A percentile compares a stretch with the other conserved stretches of the same genome.
These are phyloP conservation scores for Penicillium cinerascens DNA, from an alignment of 495 filamentous ascomycete genomes.

Conservation along the genomic window DNA sequence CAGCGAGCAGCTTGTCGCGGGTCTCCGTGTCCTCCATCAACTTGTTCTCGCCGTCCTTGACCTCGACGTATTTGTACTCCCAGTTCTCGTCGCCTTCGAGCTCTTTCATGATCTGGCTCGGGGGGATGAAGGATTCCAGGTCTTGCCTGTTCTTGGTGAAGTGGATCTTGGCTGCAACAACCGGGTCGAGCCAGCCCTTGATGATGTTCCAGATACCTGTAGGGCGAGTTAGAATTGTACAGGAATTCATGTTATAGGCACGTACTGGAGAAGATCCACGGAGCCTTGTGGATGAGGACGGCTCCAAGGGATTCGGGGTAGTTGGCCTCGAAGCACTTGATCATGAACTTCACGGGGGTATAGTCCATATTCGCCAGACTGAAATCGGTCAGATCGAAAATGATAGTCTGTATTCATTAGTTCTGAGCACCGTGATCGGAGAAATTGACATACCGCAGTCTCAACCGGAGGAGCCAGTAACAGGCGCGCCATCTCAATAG, in stretches of 20 bases:
- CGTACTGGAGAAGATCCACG: conserved; percentile 93
- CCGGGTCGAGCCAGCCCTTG: conserved; percentile 90
- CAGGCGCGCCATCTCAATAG: conserved; percentile 88
- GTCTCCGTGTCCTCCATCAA: conserved; percentile 64
- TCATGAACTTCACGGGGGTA: conserved; percentile 95
- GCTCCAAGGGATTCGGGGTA: conserved; percentile 90
- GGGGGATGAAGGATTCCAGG: conserved; percentile 70
- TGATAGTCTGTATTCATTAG: conserved; percentile 56
- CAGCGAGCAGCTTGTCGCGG: conserved; percentile 56
- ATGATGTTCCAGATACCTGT: conserved; percentile 84
- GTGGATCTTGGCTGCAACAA: conserved; percentile 60
- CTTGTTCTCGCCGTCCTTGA: conserved; percentile 64
- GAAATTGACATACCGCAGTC: conserved; percentile 69
- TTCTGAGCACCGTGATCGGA: neutral
- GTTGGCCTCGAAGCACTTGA: conserved; percentile 98
- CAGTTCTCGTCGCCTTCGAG: conserved; percentile 82
- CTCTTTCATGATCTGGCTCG: conserved; percentile 67
- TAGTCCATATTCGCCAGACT: conserved; percentile 97
- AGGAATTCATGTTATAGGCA: neutral
- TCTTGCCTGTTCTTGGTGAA: conserved; percentile 85
- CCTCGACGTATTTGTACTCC: conserved; percentile 75
- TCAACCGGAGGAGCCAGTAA: conserved; percentile 77
- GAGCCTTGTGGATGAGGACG: conserved; percentile 94
- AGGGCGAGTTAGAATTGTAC: neutral
- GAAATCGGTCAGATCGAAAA: conserved; percentile 96